Conservation (phyloP, 208 protist genomes). For the Herpetomonas samuelpessoai region DNA sequence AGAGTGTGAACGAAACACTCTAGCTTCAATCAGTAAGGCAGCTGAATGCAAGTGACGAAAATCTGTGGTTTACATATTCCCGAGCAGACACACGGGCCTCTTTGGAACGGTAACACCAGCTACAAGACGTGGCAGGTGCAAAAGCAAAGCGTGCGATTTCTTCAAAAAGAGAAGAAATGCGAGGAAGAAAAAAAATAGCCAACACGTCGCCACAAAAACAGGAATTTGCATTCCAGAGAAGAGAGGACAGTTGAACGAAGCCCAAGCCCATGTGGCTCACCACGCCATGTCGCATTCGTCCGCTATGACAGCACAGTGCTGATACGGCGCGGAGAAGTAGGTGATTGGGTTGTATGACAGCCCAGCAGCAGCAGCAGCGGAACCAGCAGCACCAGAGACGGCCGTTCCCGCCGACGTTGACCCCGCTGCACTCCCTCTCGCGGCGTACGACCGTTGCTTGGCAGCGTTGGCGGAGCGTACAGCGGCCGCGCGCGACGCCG, state of each 20-base stretch:
- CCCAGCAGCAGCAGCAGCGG: too few species aligned
- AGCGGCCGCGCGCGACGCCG: slow-evolving; percentile 1
- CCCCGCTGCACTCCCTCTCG: too few species aligned
- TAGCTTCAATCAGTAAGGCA: neutral
- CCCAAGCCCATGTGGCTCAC: too few species aligned
- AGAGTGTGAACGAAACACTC: slow-evolving; percentile 6
- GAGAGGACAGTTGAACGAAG: neutral
- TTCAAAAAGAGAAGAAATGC: neutral
- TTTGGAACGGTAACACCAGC: neutral
- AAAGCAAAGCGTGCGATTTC: slow-evolving; percentile 7
- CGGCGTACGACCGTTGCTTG: neutral
- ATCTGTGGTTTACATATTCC: too few species aligned
- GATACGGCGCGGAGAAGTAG: too few species aligned
- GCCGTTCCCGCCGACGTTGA: too few species aligned
- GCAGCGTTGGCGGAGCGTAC: slow-evolving; percentile 1
- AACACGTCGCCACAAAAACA: neutral
- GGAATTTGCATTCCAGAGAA: neutral
- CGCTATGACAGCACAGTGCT: too few species aligned
- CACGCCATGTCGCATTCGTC: too few species aligned
- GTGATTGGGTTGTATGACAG: too few species aligned
- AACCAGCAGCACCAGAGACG: too few species aligned
- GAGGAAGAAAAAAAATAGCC: slow-evolving; percentile 11
- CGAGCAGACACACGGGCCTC: neutral
- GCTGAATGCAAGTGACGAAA: slow-evolving; percentile 2
- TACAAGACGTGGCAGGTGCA: too few species aligned